Conservation (phyloP, 1,284 basidiomycete genomes). For the Heliocybe sulcata region DNA sequence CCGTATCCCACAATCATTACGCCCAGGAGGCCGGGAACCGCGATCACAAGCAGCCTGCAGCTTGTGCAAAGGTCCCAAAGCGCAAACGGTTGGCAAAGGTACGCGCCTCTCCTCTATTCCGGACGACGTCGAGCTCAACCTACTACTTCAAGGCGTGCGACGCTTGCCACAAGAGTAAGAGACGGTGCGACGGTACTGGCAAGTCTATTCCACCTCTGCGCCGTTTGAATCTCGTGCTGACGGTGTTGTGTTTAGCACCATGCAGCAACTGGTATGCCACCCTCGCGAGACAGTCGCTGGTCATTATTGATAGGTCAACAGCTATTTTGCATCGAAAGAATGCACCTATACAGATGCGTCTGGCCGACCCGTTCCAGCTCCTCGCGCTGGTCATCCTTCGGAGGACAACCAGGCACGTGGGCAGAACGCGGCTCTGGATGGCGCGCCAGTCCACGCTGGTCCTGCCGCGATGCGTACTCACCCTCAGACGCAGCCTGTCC, state of each 20-base stretch:
- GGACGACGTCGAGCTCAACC: constrained; percentile 5
- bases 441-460: neutral
- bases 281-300: neutral
- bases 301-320: constrained; percentile 19
- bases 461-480: neutral
- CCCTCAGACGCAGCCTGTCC: neutral
- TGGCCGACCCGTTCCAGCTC: constrained; percentile 70
- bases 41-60: neutral
- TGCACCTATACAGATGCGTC: constrained; percentile 77
- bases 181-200: constrained; percentile 78
- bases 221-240: constrained; percentile 9
- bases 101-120: constrained; percentile 9
- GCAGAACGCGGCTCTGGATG: neutral
- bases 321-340: constrained; percentile 72
- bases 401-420: neutral
- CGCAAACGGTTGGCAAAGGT: constrained; percentile 49
- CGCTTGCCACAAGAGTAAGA: constrained; percentile 76
- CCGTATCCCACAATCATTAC: neutral
- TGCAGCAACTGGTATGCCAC: constrained; percentile 71
- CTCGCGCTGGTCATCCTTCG: constrained; percentile 29
- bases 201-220: constrained; percentile 19
- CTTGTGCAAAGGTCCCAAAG: constrained; percentile 23
- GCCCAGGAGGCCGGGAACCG: neutral
- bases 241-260: constrained; percentile 41
- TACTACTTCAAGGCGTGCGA: constrained; percentile 56